Base-by-base conservation (phyloP, 1,139 yeast genomes). In the Blastobotrys proliferans region DNA sequence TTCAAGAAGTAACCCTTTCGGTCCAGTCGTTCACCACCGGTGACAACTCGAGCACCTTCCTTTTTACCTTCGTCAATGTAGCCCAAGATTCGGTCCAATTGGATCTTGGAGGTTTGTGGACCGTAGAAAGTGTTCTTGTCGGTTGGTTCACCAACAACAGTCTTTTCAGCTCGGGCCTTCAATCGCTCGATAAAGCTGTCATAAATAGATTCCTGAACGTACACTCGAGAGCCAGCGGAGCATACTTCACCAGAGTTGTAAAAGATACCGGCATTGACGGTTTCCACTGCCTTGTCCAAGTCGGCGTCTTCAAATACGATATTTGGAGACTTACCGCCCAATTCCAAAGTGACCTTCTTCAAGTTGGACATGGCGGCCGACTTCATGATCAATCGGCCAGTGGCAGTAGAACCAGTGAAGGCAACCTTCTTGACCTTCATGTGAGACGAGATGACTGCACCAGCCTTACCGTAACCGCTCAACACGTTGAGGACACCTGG, bases 231-330 rank as follows among this genome's bases (percentile, higher is more conserved):
- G 54, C 90, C 90, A 37, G 92, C 90, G 62, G 83, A 79, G 68
- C 92, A 83, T 46, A 81, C 87, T 67, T 83, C 88, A 65, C 92
- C 92, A 48, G 84, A 75, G 72, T 83, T 83, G 74, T 73, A 81
- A 74, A 71, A 77, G 56, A 78, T 78, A 64, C 83, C 83, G 30
- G 68, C 54, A 48, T 76, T 66, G 56, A 77, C 70, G 63, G 73
- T 69, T 51, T 70, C 68, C 45, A 81, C 76, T 44, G 90, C 77
- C 44, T 74, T 74, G 9, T 38, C 33, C 4, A 38, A 8, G 47
- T 81, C 54, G 50, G 85, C 85, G 61, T 82, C 90, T 55, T 77
- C 70, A 60, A 82, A 82, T 45, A 82, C 77, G 56, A 82, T 79
- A 64, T 81, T 79, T 62, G 90, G 87, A 43, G 88, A 81, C 68